Evolutionary conservation across 257 asterid species (phyloP), one percentile per base, ranked within the genome.

Genomic region (Euphrasia confusa): DNA sequence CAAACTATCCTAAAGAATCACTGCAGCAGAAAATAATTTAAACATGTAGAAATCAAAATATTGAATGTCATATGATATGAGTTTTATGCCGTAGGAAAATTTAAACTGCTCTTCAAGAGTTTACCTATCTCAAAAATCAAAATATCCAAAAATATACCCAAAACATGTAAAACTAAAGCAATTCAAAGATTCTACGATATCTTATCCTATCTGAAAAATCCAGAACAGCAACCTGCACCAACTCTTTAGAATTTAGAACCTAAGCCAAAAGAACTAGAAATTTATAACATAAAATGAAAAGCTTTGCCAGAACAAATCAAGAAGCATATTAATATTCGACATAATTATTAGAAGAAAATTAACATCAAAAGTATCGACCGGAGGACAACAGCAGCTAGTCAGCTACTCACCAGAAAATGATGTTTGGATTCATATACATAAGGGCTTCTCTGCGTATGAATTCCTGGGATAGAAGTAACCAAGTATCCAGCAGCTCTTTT

Each of bases 401-500:
- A 84, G 30, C 45, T 60, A 75, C 95, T 76, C 55, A 84, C 97
- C 78, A 68, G 72, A 75, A 89, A 59, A 40, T 60, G 67, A 66
- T 72, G 60, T 68, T 63, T 78, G 9, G 92, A 82, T 56, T 80
- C 72, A 26, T 83, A 71, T 11, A 80, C 63, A 70, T 35, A 72
- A 50, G 80, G 79, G 69, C 77, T 72, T 79, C 67, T 72, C 11
- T 58, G 81, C 33, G 91, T 77, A 79, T 86, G 75, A 64, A 90
- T 71, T 73, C 97, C 97, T 26, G 97, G 95, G 7, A 84, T 83
- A 66, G 97, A 90, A 66, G 95, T 80, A 69, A 90, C 80, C 76
- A 90, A 78, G 78, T 84, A 81, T 54, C 85, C 92, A 61, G 71
- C 74, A 71, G 94, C 93, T 71, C 70, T 80, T 66, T 64, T 63